Conservation (phyloP, 441 rosid genomes). For the Populus tomentosa region DNA sequence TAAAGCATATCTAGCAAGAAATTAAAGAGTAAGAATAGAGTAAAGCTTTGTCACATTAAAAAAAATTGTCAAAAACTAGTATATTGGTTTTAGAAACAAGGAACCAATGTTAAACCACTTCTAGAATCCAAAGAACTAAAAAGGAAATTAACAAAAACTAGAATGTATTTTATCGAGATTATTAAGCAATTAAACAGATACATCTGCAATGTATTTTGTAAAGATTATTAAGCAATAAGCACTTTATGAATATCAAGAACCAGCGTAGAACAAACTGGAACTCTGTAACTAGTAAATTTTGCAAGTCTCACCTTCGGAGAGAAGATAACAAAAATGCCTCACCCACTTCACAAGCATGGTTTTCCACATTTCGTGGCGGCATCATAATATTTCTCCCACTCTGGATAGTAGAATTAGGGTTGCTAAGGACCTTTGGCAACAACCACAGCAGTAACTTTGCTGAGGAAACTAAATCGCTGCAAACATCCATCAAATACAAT, state of each 20-base stretch:
- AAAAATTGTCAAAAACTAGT: too few species aligned
- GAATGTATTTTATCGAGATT: too few species aligned
- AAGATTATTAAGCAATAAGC: not conserved
- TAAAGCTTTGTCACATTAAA: too few species aligned
- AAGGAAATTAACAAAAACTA: not conserved
- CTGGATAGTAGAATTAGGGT: slow-evolving; percentile 56
- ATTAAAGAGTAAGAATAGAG: too few species aligned
- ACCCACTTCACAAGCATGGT: slow-evolving; percentile 70
- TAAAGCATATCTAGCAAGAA: too few species aligned
- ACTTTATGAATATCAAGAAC: not conserved
- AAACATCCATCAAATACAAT: slow-evolving; percentile 76
- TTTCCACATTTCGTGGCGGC: slow-evolving; percentile 64
- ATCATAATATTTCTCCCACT: slow-evolving; percentile 64
- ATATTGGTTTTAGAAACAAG: too few species aligned
- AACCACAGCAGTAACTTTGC: slow-evolving; percentile 87
- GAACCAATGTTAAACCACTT: not conserved
- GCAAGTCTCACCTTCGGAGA: slow-evolving; percentile 62
- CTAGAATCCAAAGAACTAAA: too few species aligned
- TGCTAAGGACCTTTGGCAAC: slow-evolving; percentile 71
- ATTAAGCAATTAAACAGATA: not conserved
- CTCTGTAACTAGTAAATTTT: slow-evolving; percentile 5
- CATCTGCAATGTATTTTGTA: too few species aligned
- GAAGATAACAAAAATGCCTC: slow-evolving; percentile 83
- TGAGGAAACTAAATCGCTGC: slow-evolving; percentile 72
- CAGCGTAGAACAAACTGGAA: not conserved